Evolutionary conservation across 148 eudicot genomes (phyloP).

Genomic region (Vaccinium vitisidaea): DNA sequence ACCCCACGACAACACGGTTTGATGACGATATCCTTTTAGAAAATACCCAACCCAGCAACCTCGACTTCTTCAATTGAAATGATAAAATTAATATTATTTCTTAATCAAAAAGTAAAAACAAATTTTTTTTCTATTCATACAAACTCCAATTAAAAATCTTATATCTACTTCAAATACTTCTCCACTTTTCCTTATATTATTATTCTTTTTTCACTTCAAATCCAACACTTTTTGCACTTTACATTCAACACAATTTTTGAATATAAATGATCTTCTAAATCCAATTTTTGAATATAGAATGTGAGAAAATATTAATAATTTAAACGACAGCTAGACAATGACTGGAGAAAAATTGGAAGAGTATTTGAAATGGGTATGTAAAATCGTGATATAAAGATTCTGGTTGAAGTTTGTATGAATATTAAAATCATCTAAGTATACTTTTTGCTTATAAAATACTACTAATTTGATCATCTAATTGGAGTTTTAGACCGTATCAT

Average conservation of each 20-base stretch:
- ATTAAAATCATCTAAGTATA: neutral
- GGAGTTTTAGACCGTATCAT: neutral
- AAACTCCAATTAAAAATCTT: no score
- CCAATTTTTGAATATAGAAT: neutral
- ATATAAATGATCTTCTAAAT: neutral
- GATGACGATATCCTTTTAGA: no score
- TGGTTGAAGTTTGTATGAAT: neutral
- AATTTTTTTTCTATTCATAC: no score
- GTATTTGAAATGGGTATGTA: neutral
- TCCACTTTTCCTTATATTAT: no score
- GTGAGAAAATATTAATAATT: neutral
- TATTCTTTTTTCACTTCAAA: no score
- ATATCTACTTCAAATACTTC: no score
- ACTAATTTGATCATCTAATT: neutral
- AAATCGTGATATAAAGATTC: neutral
- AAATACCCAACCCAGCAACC: no score
- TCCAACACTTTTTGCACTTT: no score
- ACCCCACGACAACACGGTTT: no score
- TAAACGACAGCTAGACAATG: neutral
- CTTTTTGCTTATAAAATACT: neutral
- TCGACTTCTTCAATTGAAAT: no score
- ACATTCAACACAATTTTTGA: neutral
- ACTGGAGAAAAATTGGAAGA: neutral
- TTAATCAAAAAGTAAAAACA: no score
- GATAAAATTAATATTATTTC: no score